Conservation (phyloP, 2,329 filamentous ascomycete species). For the Botrytis hyacinthi region DNA sequence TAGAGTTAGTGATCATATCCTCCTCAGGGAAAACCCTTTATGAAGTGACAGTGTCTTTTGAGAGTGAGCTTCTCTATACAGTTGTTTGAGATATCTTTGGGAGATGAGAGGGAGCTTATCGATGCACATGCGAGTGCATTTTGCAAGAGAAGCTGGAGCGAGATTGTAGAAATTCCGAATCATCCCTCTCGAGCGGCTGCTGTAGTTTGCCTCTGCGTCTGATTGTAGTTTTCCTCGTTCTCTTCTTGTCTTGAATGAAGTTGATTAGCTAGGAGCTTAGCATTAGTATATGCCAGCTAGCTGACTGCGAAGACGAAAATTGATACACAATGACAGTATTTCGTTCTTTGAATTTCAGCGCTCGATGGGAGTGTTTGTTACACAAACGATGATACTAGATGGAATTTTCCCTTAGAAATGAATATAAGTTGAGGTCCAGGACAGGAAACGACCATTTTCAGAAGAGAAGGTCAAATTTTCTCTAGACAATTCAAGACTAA, state of each 20-base stretch:
- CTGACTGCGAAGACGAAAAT: not conserved
- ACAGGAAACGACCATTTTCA: no score
- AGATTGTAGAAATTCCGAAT: not conserved
- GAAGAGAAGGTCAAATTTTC: no score
- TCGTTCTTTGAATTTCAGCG: no score
- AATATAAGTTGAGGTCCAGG: no score
- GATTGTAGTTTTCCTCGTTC: not conserved
- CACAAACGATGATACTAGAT: no score
- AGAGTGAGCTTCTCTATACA: no score
- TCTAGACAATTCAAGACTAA: no score
- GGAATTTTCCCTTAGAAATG: no score
- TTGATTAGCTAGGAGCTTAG: not conserved
- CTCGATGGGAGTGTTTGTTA: no score
- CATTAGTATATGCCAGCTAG: not conserved
- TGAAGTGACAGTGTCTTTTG: not conserved
- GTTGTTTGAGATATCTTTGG: rapidly evolving
- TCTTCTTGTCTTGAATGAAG: not conserved
- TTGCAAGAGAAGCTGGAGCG: not conserved
- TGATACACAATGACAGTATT: not conserved
- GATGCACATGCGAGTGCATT: not conserved
- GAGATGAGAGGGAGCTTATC: no score
- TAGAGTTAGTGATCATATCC: not conserved
- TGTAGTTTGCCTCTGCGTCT: no score
- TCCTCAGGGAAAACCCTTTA: not conserved
- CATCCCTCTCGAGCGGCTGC: no score